phyloP scores from a whole-genome alignment of 2,329 filamentous ascomycete genomes.

The Pleomassaria siparia region DNA sequence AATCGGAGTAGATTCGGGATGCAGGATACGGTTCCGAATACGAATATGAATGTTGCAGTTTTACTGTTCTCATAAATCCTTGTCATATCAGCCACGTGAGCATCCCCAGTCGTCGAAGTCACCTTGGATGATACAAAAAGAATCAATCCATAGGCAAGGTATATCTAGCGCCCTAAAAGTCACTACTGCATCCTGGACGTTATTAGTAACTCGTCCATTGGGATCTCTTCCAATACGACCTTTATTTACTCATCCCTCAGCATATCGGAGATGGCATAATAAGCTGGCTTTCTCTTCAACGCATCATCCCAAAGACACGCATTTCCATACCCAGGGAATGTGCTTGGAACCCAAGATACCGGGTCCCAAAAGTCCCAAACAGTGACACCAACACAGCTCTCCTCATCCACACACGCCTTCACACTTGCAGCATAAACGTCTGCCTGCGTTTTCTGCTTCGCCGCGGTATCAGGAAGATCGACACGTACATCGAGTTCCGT shows the following conservation, averaged over 20 bases:
- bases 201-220: too few species aligned
- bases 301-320: slow-evolving; percentile 33
- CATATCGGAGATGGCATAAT: slow-evolving; percentile 34
- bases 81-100: too few species aligned
- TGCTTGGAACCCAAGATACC: slow-evolving; percentile 40
- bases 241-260: slow-evolving; percentile 10
- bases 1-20: too few species aligned
- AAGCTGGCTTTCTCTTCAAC: slow-evolving; percentile 38
- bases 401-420: slow-evolving; percentile 39
- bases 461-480: slow-evolving; percentile 48
- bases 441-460: slow-evolving; percentile 50
- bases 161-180: neutral
- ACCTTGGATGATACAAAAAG: too few species aligned
- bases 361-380: slow-evolving; percentile 48
- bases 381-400: slow-evolving; percentile 43
- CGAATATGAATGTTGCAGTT: too few species aligned
- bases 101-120: too few species aligned
- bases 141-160: too few species aligned
- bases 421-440: slow-evolving; percentile 48
- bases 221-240: neutral
- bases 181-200: too few species aligned
- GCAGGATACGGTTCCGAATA: too few species aligned
- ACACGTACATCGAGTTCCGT: slow-evolving; percentile 64
- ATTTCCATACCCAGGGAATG: slow-evolving; percentile 42
- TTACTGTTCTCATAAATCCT: too few species aligned